These are phyloP conservation scores for Aspergillus homomorphus DNA, from an alignment of 495 filamentous ascomycete species.

Conservation along the genomic window DNA sequence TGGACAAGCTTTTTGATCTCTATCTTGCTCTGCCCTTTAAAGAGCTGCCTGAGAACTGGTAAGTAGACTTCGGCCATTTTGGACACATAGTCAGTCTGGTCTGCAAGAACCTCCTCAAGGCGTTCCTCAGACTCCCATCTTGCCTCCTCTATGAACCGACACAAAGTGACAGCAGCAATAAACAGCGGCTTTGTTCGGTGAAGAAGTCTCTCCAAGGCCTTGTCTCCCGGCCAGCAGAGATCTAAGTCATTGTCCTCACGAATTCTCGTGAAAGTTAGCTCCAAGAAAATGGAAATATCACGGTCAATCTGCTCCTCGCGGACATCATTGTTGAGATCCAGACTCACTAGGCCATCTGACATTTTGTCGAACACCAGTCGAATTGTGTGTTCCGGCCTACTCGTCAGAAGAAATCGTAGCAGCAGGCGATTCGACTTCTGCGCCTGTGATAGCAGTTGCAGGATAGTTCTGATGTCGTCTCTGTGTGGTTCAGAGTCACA, in stretches of 20 bases:
- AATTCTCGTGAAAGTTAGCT: background rate
- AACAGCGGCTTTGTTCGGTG: background rate
- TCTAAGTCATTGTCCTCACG: background rate
- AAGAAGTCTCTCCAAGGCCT: background rate
- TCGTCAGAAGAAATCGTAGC: background rate
- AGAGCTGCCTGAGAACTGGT: constrained; percentile 13
- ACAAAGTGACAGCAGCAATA: background rate
- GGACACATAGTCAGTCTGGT: background rate
- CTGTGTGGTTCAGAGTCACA: background rate
- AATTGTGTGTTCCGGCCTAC: background rate
- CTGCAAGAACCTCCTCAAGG: background rate
- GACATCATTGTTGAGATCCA: background rate
- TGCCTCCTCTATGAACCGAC: background rate
- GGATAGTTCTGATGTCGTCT: background rate
- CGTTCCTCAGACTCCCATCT: background rate
- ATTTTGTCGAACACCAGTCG: background rate
- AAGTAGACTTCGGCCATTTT: constrained; percentile 7
- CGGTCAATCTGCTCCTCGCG: background rate
- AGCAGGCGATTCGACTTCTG: background rate
- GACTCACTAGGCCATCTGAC: too few relatives aligned
- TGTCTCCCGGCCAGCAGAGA: background rate
- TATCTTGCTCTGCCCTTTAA: background rate
- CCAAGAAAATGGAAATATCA: background rate
- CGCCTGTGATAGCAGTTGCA: background rate
- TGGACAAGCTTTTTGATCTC: background rate